Conservation (phyloP, 1,139 yeast genomes). For the Lodderomyces margitis region DNA sequence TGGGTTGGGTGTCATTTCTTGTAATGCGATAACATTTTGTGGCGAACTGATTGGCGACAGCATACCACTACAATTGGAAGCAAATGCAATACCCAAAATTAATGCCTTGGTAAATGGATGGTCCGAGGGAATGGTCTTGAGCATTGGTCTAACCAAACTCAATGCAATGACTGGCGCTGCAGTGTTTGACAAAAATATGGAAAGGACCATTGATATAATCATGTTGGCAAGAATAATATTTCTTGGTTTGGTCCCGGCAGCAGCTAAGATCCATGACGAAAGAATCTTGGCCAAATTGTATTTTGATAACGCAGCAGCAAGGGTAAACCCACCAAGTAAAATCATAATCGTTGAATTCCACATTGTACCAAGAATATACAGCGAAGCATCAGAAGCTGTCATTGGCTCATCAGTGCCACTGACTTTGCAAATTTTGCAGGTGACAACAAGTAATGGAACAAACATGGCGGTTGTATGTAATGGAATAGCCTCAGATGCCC, state of each 20-base stretch:
- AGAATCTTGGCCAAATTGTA: conserved; percentile 83
- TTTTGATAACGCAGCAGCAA: conserved; percentile 91
- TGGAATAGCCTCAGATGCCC: conserved; percentile 96
- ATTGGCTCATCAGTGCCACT: conserved; percentile 51
- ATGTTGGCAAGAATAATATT: conserved; percentile 73
- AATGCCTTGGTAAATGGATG: conserved; percentile 80
- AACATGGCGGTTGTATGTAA: conserved; percentile 79
- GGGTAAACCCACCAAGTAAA: conserved; percentile 85
- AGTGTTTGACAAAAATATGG: conserved; percentile 96
- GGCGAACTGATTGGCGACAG: conserved; percentile 96
- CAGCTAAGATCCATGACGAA: conserved; percentile 75
- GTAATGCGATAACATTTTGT: conserved; percentile 86
- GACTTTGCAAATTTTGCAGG: conserved; percentile 66
- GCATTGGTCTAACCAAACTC: conserved; percentile 84
- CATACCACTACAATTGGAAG: conserved; percentile 94
- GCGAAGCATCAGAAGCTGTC: conserved; percentile 67
- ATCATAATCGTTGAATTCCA: conserved; percentile 94
- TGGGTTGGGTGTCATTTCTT: conserved; percentile 72
- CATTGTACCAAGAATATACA: conserved; percentile 79
- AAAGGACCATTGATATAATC: conserved; percentile 79
- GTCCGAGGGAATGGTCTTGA: conserved; percentile 76
- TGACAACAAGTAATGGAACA: conserved; percentile 76
- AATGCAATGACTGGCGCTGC: conserved; percentile 94
- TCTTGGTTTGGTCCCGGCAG: conserved; percentile 85
- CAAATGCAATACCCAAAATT: conserved; percentile 85